Conservation (phyloP, 2,329 filamentous ascomycete species). For the Talaromyces sp. region DNA sequence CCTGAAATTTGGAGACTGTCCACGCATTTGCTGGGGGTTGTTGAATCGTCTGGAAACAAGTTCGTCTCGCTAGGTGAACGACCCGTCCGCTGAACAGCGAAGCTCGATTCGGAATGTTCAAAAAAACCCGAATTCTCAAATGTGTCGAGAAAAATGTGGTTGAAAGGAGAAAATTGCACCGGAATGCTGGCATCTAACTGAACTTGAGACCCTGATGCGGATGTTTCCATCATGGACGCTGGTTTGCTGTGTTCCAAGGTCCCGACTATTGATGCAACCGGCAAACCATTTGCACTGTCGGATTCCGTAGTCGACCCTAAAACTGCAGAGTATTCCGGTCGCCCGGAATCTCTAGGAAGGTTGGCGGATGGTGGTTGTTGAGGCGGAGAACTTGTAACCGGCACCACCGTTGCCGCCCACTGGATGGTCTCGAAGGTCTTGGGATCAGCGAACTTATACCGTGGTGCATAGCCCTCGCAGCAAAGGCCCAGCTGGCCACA, state of each 20-base stretch:
- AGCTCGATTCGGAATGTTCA: neutral
- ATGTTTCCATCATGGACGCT: neutral
- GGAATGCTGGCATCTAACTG: neutral
- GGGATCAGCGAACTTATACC: slow-evolving; percentile 5
- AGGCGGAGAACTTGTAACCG: neutral
- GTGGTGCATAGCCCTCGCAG: slow-evolving; percentile 6
- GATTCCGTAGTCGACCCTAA: neutral
- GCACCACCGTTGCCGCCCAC: neutral
- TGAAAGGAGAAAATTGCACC: neutral
- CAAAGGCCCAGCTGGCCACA: slow-evolving; percentile 4
- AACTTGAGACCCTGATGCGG: neutral
- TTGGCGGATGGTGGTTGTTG: neutral
- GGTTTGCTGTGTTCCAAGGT: neutral
- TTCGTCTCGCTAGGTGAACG: neutral
- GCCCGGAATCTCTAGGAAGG: too few relatives aligned
- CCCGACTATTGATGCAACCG: neutral
- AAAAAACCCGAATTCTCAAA: neutral
- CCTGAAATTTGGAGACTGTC: neutral
- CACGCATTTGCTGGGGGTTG: neutral
- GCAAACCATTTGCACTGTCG: neutral
- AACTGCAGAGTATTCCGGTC: neutral
- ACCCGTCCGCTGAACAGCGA: neutral
- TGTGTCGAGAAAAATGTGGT: neutral
- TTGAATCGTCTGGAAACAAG: neutral
- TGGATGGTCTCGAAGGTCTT: neutral